A percentile compares a stretch with the other conserved stretches of the same genome.
Evolutionary conservation across 1,139 yeast species (phyloP).

Genomic region (Suhomyces taliae): DNA sequence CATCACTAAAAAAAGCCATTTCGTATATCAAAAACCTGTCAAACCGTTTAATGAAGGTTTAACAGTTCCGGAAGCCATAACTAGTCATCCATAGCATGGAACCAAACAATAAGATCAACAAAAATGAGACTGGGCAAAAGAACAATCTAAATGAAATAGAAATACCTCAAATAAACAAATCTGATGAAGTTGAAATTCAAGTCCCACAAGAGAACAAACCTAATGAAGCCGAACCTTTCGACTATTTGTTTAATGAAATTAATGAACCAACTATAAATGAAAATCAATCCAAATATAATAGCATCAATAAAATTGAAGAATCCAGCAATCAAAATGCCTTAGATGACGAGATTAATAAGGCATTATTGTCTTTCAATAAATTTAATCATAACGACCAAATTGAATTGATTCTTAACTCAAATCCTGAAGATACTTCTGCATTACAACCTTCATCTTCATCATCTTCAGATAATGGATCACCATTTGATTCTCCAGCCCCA

Average conservation of each 20-base stretch:
- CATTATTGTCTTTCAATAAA: conserved; percentile 20
- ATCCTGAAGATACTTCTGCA: neutral
- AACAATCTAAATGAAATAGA: conserved; percentile 2
- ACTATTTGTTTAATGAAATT: conserved; percentile 10
- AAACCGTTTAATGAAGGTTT: neutral
- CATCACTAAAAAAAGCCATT: conserved; percentile 3
- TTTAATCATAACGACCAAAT: conserved; percentile 13
- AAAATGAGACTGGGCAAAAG: conserved; percentile 2
- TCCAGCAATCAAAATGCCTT: conserved; percentile 6
- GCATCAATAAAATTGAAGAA: neutral
- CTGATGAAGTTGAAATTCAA: neutral
- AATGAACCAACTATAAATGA: neutral
- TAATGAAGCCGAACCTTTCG: conserved; percentile 2
- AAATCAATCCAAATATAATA: neutral
- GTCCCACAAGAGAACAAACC: conserved; percentile 1
- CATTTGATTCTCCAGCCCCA: conserved; percentile 19
- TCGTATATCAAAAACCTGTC: neutral
- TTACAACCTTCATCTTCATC: conserved; percentile 9
- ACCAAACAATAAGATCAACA: neutral
- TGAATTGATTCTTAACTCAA: neutral
- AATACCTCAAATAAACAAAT: conserved; percentile 2
- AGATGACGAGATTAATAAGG: conserved; percentile 24
- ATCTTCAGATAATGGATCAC: conserved; percentile 14
- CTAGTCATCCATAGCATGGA: conserved; percentile 3
- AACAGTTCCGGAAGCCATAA: neutral